Evolutionary conservation across 2,329 filamentous ascomycete species (phyloP), one percentile per base, ranked within the genome.

Genomic region (Tolypocladium inflatum): DNA sequence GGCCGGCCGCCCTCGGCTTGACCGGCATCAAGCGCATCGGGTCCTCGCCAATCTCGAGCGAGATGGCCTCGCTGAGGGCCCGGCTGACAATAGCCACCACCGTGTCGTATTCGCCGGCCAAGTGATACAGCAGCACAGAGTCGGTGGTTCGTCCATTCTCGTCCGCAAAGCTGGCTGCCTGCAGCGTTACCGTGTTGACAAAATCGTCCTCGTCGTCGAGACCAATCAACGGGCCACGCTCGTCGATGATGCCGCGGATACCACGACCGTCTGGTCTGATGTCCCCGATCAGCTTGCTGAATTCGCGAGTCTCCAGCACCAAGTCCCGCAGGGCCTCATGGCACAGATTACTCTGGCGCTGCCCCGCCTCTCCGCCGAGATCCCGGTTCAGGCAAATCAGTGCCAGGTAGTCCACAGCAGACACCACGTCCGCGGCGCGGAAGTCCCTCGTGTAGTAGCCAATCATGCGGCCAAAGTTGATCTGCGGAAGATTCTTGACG

Each of bases 401-500:
- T 7, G 87, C 84, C 54, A 99, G 84, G 71, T 99, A 99, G 71
- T 99, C 94, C 21, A 96, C 90, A 3, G 95, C 94, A 39, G 91
- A 90, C 59, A 89, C 89, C 8, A 91, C 89, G 67, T 95, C 87
- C 23, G 91, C 92, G 37, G 91, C 90, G 56, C 94, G 88, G 83
- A 99, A 99, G 73, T 97, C 92, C 57, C 89, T 85, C 5, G 95
- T 99, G 77, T 99, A 99, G 71, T 94, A 91, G 45, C 93, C 95
- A 61, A 97, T 80, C 79, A 97, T 90, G 59, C 89, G 88, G 51
- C 90, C 92, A 74, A 97, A 97, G 78, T 94, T 96, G 73, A 99
- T 87, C 71, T 97, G 91, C 6, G 91, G 81, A 62, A 84, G 79
- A 62, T 84, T 82, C 64, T 86, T 83, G 66, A 82, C 88, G 64